phyloP scores from a whole-genome alignment of 2,329 filamentous ascomycete species.

The Paecilomyces fulvus region DNA sequence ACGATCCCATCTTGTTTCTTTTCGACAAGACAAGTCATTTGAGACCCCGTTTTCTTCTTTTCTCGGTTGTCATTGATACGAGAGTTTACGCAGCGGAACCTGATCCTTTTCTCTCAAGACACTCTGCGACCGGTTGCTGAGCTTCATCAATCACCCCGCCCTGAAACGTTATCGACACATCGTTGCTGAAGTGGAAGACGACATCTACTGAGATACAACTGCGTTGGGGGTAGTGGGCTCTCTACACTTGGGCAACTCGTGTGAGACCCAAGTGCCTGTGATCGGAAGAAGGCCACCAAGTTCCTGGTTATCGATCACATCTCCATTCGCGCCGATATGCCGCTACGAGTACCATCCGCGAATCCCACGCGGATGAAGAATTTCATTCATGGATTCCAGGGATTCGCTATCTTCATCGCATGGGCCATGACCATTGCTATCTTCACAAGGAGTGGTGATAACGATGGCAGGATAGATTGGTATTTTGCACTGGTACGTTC shows the following conservation, averaged over 20 bases:
- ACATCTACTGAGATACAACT: not conserved
- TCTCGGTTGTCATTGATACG: not conserved
- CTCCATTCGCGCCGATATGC: constrained; percentile 6
- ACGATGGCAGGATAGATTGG: constrained; percentile 47
- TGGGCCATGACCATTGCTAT: constrained; percentile 51
- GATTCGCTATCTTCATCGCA: constrained; percentile 49
- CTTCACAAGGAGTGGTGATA: constrained; percentile 45
- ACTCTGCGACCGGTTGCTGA: not conserved
- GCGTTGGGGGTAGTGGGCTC: not conserved
- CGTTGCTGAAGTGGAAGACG: not conserved
- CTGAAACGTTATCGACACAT: constrained; percentile 3
- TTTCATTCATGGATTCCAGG: constrained; percentile 46
- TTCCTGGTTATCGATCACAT: not conserved
- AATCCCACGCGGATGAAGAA: constrained; percentile 50
- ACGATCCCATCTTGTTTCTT: not conserved
- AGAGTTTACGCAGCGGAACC: not conserved
- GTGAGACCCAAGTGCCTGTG: not conserved
- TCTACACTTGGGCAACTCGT: not conserved
- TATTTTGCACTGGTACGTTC: constrained; percentile 49
- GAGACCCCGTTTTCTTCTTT: not conserved
- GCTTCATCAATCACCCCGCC: constrained; percentile 3
- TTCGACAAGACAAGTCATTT: not conserved
- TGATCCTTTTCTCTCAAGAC: not conserved
- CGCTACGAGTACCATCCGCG: constrained; percentile 26
- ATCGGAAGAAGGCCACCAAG: not conserved